Percentiles rank a stretch among this genome's conserved stretches.
phyloP scores from a whole-genome alignment of 805 yeast genomes.

The Scheffersomyces ergatensis region DNA sequence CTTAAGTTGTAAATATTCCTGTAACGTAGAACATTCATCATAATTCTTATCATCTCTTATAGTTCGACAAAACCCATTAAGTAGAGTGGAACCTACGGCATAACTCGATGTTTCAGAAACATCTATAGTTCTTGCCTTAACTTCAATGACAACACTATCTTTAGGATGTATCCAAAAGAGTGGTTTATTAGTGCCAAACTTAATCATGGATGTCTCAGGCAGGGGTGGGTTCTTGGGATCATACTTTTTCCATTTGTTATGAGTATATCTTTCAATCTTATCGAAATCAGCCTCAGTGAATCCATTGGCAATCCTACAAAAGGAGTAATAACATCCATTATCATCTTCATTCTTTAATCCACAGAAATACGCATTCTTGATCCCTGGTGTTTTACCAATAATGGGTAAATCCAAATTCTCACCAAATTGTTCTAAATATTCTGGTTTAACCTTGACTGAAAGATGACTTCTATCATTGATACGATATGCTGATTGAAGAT shows the following conservation, averaged over 20 bases:
- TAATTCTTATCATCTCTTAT: slow-evolving; percentile 69
- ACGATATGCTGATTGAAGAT: slow-evolving; percentile 57
- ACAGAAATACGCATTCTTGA: slow-evolving; percentile 70
- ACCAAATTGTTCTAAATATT: slow-evolving; percentile 80
- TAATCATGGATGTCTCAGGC: slow-evolving; percentile 25
- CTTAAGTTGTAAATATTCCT: slow-evolving; percentile 48
- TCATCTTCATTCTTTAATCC: slow-evolving; percentile 54
- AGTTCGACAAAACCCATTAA: slow-evolving; percentile 70
- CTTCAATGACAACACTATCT: slow-evolving; percentile 75
- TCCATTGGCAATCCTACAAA: slow-evolving; percentile 85
- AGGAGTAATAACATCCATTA: slow-evolving; percentile 55
- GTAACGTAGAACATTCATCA: slow-evolving; percentile 51
- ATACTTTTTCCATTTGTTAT: slow-evolving; percentile 58
- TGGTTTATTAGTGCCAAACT: slow-evolving; percentile 63
- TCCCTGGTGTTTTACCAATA: slow-evolving; percentile 74
- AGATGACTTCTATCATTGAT: slow-evolving; percentile 52
- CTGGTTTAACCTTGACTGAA: slow-evolving; percentile 95
- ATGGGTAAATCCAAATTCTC: slow-evolving; percentile 79
- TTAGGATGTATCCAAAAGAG: slow-evolving; percentile 77
- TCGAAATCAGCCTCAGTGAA: slow-evolving; percentile 62
- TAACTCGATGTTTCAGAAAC: slow-evolving; percentile 43
- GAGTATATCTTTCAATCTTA: slow-evolving; percentile 53
- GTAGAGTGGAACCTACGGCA: slow-evolving; percentile 66
- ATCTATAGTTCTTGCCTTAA: slow-evolving; percentile 76
- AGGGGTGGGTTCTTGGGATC: slow-evolving; percentile 41